phyloP scores from a whole-genome alignment of 2,329 filamentous ascomycete genomes.

The Hymenotorrendiella dingleyae region DNA sequence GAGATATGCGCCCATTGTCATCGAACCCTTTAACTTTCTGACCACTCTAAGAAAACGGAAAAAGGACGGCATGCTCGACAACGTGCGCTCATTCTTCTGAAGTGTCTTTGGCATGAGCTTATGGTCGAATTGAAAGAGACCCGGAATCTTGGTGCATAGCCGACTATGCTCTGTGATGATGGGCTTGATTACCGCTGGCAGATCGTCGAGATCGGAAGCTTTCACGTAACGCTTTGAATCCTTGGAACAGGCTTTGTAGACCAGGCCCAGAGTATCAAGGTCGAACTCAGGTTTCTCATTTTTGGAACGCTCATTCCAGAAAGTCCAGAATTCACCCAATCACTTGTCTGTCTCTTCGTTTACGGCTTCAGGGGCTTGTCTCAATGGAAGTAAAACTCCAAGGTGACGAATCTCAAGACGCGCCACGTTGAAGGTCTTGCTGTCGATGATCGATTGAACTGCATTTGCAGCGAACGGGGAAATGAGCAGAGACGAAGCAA shows the following conservation, averaged over 20 bases:
- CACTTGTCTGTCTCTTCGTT: slow-evolving; percentile 13
- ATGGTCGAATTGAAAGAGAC: slow-evolving; percentile 12
- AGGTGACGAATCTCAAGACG: slow-evolving; percentile 15
- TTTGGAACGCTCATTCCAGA: slow-evolving; percentile 12
- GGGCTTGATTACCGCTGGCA: slow-evolving; percentile 17
- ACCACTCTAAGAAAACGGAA: not conserved
- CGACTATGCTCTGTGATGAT: slow-evolving; percentile 1
- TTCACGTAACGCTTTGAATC: slow-evolving; percentile 6
- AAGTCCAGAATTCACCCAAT: slow-evolving; percentile 20
- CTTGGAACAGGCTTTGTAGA: slow-evolving; percentile 11
- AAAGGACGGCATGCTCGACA: not conserved
- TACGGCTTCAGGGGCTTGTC: not conserved
- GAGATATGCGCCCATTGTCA: too few species aligned
- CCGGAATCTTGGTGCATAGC: slow-evolving; percentile 14
- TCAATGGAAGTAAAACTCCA: slow-evolving; percentile 12
- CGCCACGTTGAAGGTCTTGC: slow-evolving; percentile 22
- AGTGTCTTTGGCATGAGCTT: slow-evolving; percentile 14
- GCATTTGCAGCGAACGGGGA: not conserved
- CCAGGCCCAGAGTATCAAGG: slow-evolving; percentile 1
- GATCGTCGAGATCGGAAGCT: slow-evolving; percentile 3
- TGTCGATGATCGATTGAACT: slow-evolving; percentile 3
- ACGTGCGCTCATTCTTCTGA: slow-evolving; percentile 1
- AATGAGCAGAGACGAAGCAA: slow-evolving; percentile 18
- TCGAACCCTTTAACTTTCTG: not conserved
- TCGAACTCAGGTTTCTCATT: not conserved